phyloP scores from a whole-genome alignment of 371 early-diverging fungal genomes.

The Mucor indicus region DNA sequence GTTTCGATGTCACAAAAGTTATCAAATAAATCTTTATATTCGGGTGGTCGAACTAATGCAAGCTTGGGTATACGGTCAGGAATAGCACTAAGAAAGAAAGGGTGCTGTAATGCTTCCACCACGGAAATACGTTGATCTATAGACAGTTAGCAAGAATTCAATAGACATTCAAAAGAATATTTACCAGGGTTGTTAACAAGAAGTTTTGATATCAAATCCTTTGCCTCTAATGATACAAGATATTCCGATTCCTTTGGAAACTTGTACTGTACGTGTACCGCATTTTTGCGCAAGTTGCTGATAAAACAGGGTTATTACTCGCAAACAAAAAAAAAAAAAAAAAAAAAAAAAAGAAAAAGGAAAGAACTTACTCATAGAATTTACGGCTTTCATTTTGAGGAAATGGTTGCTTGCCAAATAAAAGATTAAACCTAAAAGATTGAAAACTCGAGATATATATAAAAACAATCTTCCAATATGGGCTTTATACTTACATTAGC shows the following conservation, averaged over 20 bases:
- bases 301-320: neutral
- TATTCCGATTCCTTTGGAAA: constrained; percentile 15
- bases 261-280: neutral
- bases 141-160: no score
- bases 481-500: constrained; percentile 64
- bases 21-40: constrained; percentile 1
- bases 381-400: constrained; percentile 82
- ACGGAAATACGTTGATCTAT: constrained; percentile 15
- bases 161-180: neutral
- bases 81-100: constrained; percentile 13
- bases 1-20: neutral
- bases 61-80: constrained; percentile 11
- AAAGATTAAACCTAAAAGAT: constrained; percentile 77
- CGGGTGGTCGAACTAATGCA: constrained; percentile 4
- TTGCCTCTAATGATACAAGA: constrained; percentile 69
- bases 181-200: constrained; percentile 77
- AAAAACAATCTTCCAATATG: neutral
- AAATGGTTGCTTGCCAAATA: constrained; percentile 96
- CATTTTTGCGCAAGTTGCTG: constrained; percentile 6
- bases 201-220: constrained; percentile 74
- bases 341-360: neutral
- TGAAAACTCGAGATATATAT: neutral
- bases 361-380: constrained; percentile 66
- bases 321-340: no score
- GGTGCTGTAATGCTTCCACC: constrained; percentile 10